Base-by-base conservation (phyloP, 805 yeast species). In the Candida piceae region DNA sequence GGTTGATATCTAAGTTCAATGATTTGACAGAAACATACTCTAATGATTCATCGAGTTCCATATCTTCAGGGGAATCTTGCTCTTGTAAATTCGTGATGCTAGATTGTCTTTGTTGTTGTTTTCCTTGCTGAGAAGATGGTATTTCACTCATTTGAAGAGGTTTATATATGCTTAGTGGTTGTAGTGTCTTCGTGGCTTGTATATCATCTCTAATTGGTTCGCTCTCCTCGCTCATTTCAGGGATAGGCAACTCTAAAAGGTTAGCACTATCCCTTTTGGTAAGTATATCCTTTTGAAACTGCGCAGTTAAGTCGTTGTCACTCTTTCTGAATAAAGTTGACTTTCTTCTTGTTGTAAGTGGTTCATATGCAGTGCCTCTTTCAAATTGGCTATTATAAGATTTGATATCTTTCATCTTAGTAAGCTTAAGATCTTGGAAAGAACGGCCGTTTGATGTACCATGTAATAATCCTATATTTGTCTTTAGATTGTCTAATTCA, bases 281-380 rank as follows among this genome's bases (percentile, higher is more conserved):
- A 16, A 15, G 6, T 7, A 21, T 11, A 57, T 9, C 54, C 47
- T 33, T 46, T 46, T 16, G 52, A 55, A 18, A 42, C 34, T 29
- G 16, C 6, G 28, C 7, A 31, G n/a, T n/a, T n/a, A 29, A 15
- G 5, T 35, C 29, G 13, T 20, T 15, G 12, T 30, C 23, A 8
- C 12, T 35, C 13, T 23, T 30, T 24, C 34, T 35, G 27, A 29
- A n/a, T 7, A 34, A 16, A 7, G 22, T 17, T 16, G 35, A 36
- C 27, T 40, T 36, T 20, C 42, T 33, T 16, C 46, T 34, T 3
- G 33, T 26, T 4, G 16, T 24, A 6, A 28, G 8, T 25, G 31
- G 16, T 11, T 41, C 36, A 26, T 32, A 31, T 8, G 35, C 31
- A 20, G 32, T 38, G 37, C 16, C 26, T 5, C 13, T 26, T 5